Conservation (phyloP, 371 early-diverging fungal species). For the Nematocida major region DNA sequence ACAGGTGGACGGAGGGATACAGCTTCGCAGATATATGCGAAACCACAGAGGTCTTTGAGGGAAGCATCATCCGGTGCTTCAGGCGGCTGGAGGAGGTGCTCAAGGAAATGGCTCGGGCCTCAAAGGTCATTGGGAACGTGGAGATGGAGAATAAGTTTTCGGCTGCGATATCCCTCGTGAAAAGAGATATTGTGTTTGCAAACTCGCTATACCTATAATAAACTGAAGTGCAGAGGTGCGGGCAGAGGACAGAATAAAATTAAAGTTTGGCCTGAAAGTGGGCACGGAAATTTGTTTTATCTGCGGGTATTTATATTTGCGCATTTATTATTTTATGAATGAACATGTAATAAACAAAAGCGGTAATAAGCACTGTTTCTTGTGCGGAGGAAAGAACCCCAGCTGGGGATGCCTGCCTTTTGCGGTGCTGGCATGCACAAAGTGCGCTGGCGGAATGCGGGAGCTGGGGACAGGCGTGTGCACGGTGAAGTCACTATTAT, state of each 20-base stretch:
- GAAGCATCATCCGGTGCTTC: conserved; percentile 84
- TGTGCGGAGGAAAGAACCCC: conserved; percentile 41
- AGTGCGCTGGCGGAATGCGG: conserved; percentile 41
- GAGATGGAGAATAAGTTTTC: conserved; percentile 91
- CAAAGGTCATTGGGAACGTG: conserved; percentile 87
- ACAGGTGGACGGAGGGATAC: conserved; percentile 88
- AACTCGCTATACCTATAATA: conserved; percentile 44
- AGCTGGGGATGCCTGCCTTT: conserved; percentile 47
- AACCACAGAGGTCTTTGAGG: conserved; percentile 91
- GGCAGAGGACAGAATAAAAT: not conserved
- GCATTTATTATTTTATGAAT: conserved; percentile 38
- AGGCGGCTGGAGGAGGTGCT: conserved; percentile 87
- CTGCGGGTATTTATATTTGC: conserved; percentile 1
- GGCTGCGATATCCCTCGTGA: conserved; percentile 82
- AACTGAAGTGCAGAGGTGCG: not conserved
- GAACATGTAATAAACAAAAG: conserved; percentile 16
- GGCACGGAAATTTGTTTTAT: too few relatives aligned
- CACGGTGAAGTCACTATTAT: conserved; percentile 20
- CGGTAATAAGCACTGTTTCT: conserved; percentile 37
- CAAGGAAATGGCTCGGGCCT: conserved; percentile 83
- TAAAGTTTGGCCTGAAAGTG: not conserved
- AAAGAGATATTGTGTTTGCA: conserved; percentile 90
- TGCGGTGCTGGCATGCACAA: conserved; percentile 39
- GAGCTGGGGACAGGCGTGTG: conserved; percentile 39
- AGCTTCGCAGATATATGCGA: conserved; percentile 87